phyloP scores from a whole-genome alignment of 2,329 filamentous ascomycete species.

The Claviceps fusiformis region DNA sequence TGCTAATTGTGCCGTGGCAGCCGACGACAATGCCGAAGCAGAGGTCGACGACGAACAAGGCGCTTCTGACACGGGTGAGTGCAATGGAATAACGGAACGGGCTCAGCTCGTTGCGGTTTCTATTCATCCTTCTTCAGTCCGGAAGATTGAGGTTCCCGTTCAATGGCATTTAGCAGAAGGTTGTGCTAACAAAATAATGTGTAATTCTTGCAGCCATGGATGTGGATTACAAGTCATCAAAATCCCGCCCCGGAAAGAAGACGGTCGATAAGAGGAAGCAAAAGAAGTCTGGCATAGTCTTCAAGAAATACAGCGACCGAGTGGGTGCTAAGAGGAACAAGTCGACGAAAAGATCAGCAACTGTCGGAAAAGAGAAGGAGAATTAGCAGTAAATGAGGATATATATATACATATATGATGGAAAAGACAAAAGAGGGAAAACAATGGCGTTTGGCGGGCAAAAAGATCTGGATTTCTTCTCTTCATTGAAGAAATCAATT shows the following conservation, averaged over 20 bases:
- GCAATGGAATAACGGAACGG: background rate
- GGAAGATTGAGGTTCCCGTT: background rate
- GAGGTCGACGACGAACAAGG: constrained; percentile 19
- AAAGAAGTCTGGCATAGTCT: constrained; percentile 45
- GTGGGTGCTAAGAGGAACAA: constrained; percentile 31
- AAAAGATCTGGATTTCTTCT: background rate
- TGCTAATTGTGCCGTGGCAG: background rate
- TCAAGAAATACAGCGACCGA: constrained; percentile 42
- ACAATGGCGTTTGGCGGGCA: background rate
- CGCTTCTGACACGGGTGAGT: constrained; percentile 12
- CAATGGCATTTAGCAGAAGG: background rate
- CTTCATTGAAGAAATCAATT: background rate
- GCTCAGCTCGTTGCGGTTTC: background rate
- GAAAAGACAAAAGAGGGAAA: background rate
- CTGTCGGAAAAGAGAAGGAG: background rate
- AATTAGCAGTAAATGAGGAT: background rate
- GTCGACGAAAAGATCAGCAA: constrained; percentile 4
- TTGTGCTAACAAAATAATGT: constrained; percentile 3
- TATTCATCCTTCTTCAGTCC: background rate
- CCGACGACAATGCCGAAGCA: constrained; percentile 12
- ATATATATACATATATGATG: background rate
- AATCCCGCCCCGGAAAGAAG: constrained; percentile 30
- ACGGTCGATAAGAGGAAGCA: constrained; percentile 43
- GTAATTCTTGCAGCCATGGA: constrained; percentile 35
- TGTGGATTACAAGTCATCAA: constrained; percentile 34